Evolutionary conservation across 371 early-diverging fungal genomes (phyloP), one percentile per base, ranked within the genome.

Genomic region (Hamiltosporidium tvaerminnensis): DNA sequence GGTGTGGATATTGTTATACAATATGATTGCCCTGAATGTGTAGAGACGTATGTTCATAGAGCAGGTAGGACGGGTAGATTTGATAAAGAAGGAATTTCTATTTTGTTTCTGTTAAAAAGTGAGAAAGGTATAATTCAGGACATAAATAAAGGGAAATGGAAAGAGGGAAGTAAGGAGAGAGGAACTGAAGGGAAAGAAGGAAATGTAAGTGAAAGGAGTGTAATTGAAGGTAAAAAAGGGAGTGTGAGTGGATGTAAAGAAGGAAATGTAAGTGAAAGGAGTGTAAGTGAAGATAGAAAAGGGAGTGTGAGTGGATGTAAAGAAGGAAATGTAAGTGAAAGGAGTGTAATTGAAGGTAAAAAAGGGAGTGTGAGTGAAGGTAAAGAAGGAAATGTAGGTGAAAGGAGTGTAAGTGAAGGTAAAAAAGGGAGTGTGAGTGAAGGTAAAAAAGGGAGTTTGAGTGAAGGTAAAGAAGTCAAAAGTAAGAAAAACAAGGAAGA

Each of bases 41-140:
- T 87, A 16, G 83, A 85, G 55, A 90, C 89, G 55, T 95, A 93
- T 76, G 86, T 92, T 39, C 97, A 96, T 80, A 85, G 96, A 67
- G 86, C 87, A n/a, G 97, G 97, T 35, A 84, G 97, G 49, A 96
- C 96, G 14, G 97, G 94, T 34, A 85, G 94, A 67, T 72, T 88
- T 23, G 90, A 90, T 49, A 81, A 84, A 48, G 82, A 82, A 9
- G 94, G 94, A 63, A 82, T 82, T 59, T 89, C 92, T 0, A 67
- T 83, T 9, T 56, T 90, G 44, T 87, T 91, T 69, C 74, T 92
- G 12, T 66, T 89, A 63, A 91, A 91, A 5, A 84, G 84, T 71
- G 92, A 93, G 74, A 81, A 79, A 71, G 86, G 82, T 54, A 91
- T 90, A 65, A 57, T 91, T 47, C 47, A 23, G 23, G 23, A 23